Conservation (phyloP, 345 rosid species). For the Eucalyptus curtisii region DNA sequence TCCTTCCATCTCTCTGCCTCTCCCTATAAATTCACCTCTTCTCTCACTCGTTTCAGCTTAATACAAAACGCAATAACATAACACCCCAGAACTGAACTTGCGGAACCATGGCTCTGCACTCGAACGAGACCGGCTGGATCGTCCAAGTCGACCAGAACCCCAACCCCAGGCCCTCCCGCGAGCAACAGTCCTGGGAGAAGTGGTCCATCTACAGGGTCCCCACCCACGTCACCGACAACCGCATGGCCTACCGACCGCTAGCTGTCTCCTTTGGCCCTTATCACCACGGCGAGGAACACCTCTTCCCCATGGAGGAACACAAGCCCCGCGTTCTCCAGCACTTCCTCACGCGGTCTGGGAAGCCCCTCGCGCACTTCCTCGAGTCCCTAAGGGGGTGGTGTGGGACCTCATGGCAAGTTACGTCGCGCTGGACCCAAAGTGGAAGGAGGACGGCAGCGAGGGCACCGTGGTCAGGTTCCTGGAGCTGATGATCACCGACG, state of each 20-base stretch:
- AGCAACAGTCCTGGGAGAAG: conserved; percentile 5
- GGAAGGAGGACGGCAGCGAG: background rate
- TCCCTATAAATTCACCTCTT: too few species aligned
- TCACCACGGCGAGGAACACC: background rate
- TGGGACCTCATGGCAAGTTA: background rate
- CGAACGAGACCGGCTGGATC: background rate
- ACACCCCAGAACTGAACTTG: too few species aligned
- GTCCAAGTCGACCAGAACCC: background rate
- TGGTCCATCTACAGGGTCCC: conserved; percentile 32
- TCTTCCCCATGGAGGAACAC: background rate
- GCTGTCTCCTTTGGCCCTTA: conserved; percentile 31
- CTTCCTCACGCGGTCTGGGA: background rate
- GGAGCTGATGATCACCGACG: conserved; percentile 32
- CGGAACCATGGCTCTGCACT: background rate
- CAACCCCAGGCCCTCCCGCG: background rate
- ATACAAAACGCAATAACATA: too few species aligned
- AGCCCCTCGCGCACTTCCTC: background rate
- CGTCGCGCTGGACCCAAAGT: background rate
- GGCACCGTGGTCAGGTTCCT: background rate
- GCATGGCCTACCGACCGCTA: conserved; percentile 22
- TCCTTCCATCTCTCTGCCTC: too few species aligned
- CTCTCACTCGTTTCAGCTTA: too few species aligned
- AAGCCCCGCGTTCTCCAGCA: background rate
- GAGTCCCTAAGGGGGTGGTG: background rate
- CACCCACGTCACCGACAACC: conserved; percentile 10